Evolutionary conservation across 2,329 filamentous ascomycete species (phyloP), one percentile per base, ranked within the genome.

Genomic region (Botrytis fabae): DNA sequence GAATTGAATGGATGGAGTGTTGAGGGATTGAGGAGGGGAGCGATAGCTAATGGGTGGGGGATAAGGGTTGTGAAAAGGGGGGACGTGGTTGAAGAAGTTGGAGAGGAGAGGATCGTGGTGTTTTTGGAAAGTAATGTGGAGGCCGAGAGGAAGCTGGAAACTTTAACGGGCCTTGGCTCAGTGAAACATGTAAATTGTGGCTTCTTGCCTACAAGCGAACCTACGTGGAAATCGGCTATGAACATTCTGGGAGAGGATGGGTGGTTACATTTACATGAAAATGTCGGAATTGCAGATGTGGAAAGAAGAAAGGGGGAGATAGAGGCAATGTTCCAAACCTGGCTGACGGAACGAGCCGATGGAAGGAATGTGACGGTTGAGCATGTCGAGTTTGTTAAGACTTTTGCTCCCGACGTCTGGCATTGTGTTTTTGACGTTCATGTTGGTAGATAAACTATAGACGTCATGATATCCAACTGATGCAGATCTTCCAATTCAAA

Each of bases 1-100:
- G 95, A 98, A 82, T 84, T 98, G 63, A 98, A 97, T 81, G 91
- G 92, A 0, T 93, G 95, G 91, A 94, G 91, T 76, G 88, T 97
- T 48, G 94, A 98, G 83, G 94, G 93, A 0, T 82, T 98, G 79
- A 86, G 90, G 40, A 88, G 93, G 76, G 95, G 94, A 35, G 93
- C 95, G 42, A 78, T 85, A 62, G 88, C 82, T 44, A 95, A 95
- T 79, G 86, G 88, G 57, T 94, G 91, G 90, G 82, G 80, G 0
- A 87, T 91, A 14, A 84, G 83, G 72, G 85, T 93, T 22, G 82
- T 93, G 0, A 78, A 80, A 22, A 81, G 35, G 8, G 61, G 80
- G 0, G 78, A 79, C 0, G 84, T 86, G 0, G 80, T 82, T 46
- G 77, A 79, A 20, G 46, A 73, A 12, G 9, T 71, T 32, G 85